Evolutionary conservation across 768 basidiomycete species (phyloP).

Genomic region (Lyophyllum decastes): DNA sequence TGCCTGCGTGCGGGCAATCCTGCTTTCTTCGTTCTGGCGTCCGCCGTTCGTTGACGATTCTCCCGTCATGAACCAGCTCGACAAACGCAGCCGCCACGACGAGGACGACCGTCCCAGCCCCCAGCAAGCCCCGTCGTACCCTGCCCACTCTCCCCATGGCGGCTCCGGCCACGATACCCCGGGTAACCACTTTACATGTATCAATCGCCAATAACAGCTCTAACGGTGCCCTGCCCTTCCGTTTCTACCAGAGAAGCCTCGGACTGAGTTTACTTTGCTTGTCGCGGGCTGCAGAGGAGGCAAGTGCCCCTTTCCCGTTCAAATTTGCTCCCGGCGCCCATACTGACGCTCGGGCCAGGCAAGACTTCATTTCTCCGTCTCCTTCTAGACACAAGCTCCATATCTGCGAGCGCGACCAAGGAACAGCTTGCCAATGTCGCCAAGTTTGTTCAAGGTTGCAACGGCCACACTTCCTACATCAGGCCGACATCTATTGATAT

Average conservation of each 20-base stretch:
- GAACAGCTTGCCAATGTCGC: constrained; percentile 82
- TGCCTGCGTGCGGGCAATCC: constrained; percentile 64
- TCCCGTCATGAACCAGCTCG: constrained; percentile 57
- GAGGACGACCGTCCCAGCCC: constrained; percentile 32
- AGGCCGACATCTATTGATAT: constrained; percentile 73
- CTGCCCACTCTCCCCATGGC: constrained; percentile 20
- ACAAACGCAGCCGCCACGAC: constrained; percentile 50
- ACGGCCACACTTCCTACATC: constrained; percentile 71
- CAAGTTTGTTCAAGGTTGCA: constrained; percentile 78
- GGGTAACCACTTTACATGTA: constrained; percentile 29
- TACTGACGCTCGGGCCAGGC: constrained; percentile 49
- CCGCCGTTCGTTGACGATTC: constrained; percentile 43
- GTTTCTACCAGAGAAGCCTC: constrained; percentile 29
- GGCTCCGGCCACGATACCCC: constrained; percentile 33
- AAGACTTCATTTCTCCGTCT: constrained; percentile 88
- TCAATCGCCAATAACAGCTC: constrained; percentile 16
- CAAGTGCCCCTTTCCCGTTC: constrained; percentile 27
- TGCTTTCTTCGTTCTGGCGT: constrained; percentile 51
- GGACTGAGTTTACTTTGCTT: constrained; percentile 64
- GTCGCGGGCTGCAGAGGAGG: constrained; percentile 81
- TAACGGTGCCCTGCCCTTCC: constrained; percentile 19
- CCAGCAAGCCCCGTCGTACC: constrained; percentile 22
- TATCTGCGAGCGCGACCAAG: constrained; percentile 61
- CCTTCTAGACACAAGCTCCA: constrained; percentile 76
- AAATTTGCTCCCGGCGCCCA: constrained; percentile 13